Evolutionary conservation across 768 basidiomycete species (phyloP), one percentile per base, ranked within the genome.

Genomic region (Sistotremastrum suecicum): DNA sequence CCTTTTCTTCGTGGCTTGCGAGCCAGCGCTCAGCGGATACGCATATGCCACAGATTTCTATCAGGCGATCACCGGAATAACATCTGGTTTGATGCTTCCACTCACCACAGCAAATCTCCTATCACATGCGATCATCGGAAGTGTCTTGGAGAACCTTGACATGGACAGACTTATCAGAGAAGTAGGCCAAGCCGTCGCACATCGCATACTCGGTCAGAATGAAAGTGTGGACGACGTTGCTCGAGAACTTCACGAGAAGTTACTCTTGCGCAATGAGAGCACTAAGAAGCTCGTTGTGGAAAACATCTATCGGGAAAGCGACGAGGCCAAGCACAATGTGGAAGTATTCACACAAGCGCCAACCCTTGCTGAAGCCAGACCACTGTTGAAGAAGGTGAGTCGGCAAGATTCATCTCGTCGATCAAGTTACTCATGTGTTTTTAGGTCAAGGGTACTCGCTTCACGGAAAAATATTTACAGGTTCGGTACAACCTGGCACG

Each of bases 1-100:
- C 6, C 64, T 97, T 90, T 97, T 97, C 66, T 91, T 95, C 60
- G 94, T 98, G n/a, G 94, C 94, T 31, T 98, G 94, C 65, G 94
- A 98, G 63, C 92, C 94, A 47, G 91, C 89, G 4, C 70, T 94
- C 49, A 90, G 87, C 51, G 88, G 89, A 39, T 94, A 94, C 58
- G 84, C 83, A 85, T 88, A 80, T 64, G 86, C 88, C 7, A 91
- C 83, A 47, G 92, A 97, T 63, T 92, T 94, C 62, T 97, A 86
- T 67, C 81, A 83, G 68, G 92, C 90, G 30, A 76, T 98, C 51
- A 88, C 86, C 31, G 74, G 73, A 53, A 90, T 97, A 56, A 94
- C 92, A 4, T 94, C 90, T 10, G 94, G 92, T 9, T 72, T 92
- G 44, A 95, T 97, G 89, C 74, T 98, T 5, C 94, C 94, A 2